These are phyloP conservation scores for Geotrichum fermentans DNA, from an alignment of 1,139 yeast genomes.

Conservation along the genomic window DNA sequence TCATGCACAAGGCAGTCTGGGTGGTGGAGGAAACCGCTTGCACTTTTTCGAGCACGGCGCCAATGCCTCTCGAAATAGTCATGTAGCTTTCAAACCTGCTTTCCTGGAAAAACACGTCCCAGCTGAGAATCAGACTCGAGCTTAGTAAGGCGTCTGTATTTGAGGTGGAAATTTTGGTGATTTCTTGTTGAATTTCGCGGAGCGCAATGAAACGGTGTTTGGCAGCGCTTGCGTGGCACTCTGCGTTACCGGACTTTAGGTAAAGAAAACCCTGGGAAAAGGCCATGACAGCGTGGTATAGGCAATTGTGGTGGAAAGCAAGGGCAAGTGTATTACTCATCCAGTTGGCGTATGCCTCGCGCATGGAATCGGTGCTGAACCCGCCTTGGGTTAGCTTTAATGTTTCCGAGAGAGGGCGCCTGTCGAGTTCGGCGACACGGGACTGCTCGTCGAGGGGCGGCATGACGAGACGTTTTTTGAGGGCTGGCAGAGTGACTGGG, in stretches of 20 bases:
- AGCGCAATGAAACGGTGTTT: conserved; percentile 33
- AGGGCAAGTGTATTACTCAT: conserved; percentile 26
- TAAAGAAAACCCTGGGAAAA: conserved; percentile 32
- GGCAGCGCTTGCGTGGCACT: conserved; percentile 26
- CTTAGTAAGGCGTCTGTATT: conserved; percentile 32
- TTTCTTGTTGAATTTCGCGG: conserved; percentile 29
- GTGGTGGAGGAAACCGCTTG: conserved; percentile 28
- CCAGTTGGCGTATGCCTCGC: conserved; percentile 32
- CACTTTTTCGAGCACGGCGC: conserved; percentile 32
- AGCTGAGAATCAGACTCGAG: conserved; percentile 32
- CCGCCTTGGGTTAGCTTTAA: conserved; percentile 22
- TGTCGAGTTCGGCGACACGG: background rate
- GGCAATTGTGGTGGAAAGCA: conserved; percentile 29
- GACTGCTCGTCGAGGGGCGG: background rate
- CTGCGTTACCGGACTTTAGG: conserved; percentile 25
- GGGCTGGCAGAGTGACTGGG: conserved; percentile 5
- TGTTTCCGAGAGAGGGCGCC: background rate
- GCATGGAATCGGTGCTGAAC: conserved; percentile 32
- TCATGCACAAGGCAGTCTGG: conserved; percentile 32
- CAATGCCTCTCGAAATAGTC: conserved; percentile 32
- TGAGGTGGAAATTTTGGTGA: conserved; percentile 24
- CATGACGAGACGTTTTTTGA: background rate
- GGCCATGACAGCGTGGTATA: conserved; percentile 35
- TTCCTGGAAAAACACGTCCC: conserved; percentile 36
- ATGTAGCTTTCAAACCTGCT: conserved; percentile 31